Evolutionary conservation across 768 basidiomycete species (phyloP), one percentile per base, ranked within the genome.

Genomic region (Lactarius hengduanensis): DNA sequence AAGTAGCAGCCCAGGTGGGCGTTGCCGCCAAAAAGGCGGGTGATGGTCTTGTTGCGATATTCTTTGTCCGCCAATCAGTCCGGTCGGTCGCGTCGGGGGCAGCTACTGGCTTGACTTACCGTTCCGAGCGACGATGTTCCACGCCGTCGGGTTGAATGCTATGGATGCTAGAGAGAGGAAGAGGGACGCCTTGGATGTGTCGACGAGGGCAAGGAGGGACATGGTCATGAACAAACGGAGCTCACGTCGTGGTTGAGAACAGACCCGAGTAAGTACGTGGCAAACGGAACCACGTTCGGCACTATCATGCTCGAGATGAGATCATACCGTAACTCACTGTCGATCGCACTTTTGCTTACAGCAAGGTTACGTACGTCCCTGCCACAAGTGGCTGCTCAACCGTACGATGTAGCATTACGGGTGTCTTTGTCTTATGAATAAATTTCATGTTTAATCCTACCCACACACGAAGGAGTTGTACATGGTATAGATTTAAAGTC

Each of bases 81-180:
- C 74, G 83, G 82, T 83, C 34, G 34, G 63, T 20, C 13, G 13
- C 20, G 34, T 40, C 11, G 50, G n/a, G 0, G 34, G 55, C 13
- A 28, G 8, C 26, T 22, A 15, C 50, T 13, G 32, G 78, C 86
- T 58, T 13, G 32, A 78, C 86, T 58, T 69, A 94, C 94, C 94
- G 79, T 96, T 94, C 63, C 87, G 88, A 30, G 96, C 96, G 34
- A 96, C 86, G 68, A 94, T 86, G 77, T 99, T 99, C 96, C 96
- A 99, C 65, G 90, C 94, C 1, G 88, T 87, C 0, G 96, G 96
- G 72, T 98, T 98, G 80, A 98, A 98, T 2, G 86, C 73, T 58
- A 96, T 92, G 65, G 89, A 76, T 4, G 83, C 77, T n/a, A 94
- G 68, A 0, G 86, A 85, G 20, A 91, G 61, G 72, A 82, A 83